phyloP scores from a whole-genome alignment of 306 rosid species.

The Hippophae gyantsensis region DNA sequence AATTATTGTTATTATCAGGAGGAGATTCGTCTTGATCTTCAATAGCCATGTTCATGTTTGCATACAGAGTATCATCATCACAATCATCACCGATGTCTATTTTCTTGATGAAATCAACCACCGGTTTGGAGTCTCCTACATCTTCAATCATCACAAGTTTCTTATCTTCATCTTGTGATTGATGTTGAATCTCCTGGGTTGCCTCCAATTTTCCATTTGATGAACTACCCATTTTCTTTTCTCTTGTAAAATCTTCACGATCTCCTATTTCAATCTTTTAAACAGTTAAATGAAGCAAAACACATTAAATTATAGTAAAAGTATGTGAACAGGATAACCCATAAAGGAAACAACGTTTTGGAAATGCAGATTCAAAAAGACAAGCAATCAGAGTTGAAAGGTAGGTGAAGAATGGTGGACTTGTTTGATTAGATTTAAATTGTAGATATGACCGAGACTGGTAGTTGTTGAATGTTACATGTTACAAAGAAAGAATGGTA shows the following conservation, averaged over 20 bases:
- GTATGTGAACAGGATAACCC: conserved; percentile 1
- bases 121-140: conserved; percentile 11
- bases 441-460: no score
- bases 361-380: neutral
- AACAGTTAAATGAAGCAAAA: neutral
- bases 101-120: conserved; percentile 10
- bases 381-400: conserved; percentile 6
- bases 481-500: no score
- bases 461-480: no score
- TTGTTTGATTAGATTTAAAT: no score
- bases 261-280: conserved; percentile 7
- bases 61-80: conserved; percentile 10
- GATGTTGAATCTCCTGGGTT: conserved; percentile 18
- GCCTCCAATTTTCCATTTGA: conserved; percentile 28
- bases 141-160: conserved; percentile 21
- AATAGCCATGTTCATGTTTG: conserved; percentile 8
- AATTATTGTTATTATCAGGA: conserved; percentile 6
- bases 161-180: conserved; percentile 11
- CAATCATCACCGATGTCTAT: conserved; percentile 16
- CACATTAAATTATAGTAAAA: conserved; percentile 9
- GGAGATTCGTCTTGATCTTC: conserved; percentile 9
- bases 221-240: conserved; percentile 36
- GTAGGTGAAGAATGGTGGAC: conserved; percentile 15
- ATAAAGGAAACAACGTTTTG: neutral
- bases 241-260: conserved; percentile 7